phyloP scores from a whole-genome alignment of 371 early-diverging fungal genomes.

The Amoeboaphelidium protococcarum region DNA sequence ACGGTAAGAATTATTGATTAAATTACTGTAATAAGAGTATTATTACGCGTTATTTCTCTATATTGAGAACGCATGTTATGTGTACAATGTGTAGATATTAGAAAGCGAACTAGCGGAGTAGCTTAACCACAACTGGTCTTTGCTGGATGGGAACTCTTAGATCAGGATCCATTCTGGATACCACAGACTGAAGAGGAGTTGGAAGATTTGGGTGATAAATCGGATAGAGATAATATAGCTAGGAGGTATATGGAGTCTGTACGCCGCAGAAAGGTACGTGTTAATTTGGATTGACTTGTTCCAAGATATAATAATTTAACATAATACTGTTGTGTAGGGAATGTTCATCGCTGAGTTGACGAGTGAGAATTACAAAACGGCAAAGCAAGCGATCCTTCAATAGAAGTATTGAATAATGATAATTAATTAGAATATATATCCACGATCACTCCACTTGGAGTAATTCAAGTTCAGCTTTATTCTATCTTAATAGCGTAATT shows the following conservation, averaged over 20 bases:
- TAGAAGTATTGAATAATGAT: too few species aligned
- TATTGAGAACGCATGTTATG: constrained; percentile 1
- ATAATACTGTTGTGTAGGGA: too few species aligned
- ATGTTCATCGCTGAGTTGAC: too few species aligned
- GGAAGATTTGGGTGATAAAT: constrained; percentile 87
- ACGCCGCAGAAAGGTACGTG: constrained; percentile 57
- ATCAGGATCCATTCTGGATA: constrained; percentile 92
- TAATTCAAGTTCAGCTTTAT: too few species aligned
- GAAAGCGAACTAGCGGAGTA: constrained; percentile 73
- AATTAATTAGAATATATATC: too few species aligned
- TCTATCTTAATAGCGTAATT: too few species aligned
- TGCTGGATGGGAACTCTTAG: constrained; percentile 62
- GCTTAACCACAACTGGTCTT: constrained; percentile 85
- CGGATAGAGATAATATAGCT: constrained; percentile 82
- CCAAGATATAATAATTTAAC: too few species aligned
- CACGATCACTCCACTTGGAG: too few species aligned
- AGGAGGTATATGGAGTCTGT: constrained; percentile 83
- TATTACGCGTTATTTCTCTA: neutral
- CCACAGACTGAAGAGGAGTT: constrained; percentile 86
- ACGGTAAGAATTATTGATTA: constrained; percentile 22
- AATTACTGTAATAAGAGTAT: neutral
- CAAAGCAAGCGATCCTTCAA: too few species aligned
- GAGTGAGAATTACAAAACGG: too few species aligned
- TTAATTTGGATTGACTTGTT: too few species aligned
- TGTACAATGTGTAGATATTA: constrained; percentile 29